These are phyloP conservation scores for Aspergillus steynii DNA, from an alignment of 495 filamentous ascomycete species.

Conservation along the genomic window DNA sequence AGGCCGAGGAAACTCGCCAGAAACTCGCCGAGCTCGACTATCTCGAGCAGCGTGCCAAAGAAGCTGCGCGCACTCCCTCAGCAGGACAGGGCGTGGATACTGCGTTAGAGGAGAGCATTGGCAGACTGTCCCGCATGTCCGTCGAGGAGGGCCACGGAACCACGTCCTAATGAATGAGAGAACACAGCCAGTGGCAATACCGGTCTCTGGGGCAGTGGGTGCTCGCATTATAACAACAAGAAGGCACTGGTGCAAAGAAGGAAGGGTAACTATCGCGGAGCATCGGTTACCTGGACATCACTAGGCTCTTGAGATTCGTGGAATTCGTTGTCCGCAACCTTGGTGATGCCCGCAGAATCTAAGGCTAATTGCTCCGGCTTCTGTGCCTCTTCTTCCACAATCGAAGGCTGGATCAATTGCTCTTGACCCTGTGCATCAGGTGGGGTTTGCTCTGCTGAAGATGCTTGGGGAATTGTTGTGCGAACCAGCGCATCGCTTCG, in stretches of 20 bases:
- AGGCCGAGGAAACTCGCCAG: conserved; percentile 44
- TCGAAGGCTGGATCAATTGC: background rate
- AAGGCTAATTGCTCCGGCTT: conserved; percentile 5
- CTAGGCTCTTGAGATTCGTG: conserved; percentile 5
- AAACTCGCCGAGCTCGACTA: conserved; percentile 48
- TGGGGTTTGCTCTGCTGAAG: conserved; percentile 6
- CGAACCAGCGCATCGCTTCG: conserved; percentile 34
- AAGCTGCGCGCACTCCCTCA: conserved; percentile 30
- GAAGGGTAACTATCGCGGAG: background rate
- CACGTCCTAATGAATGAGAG: conserved; percentile 15
- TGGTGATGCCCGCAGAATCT: conserved; percentile 5
- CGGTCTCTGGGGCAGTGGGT: background rate
- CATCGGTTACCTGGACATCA: conserved; percentile 9
- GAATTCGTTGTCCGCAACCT: background rate
- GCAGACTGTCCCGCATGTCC: conserved; percentile 43
- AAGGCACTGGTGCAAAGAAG: background rate
- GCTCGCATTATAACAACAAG: background rate
- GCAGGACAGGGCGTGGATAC: conserved; percentile 29
- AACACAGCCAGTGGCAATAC: conserved; percentile 1
- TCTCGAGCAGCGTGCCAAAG: conserved; percentile 36
- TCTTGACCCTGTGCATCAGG: conserved; percentile 2
- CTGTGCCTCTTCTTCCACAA: background rate
- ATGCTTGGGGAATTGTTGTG: conserved; percentile 31
- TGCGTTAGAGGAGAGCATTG: conserved; percentile 41
- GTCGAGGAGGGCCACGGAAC: conserved; percentile 39